Percentiles rank a stretch among this genome's conserved stretches.
Evolutionary conservation across 331 rosid genomes (phyloP).

Genomic region (Malus hybrid): DNA sequence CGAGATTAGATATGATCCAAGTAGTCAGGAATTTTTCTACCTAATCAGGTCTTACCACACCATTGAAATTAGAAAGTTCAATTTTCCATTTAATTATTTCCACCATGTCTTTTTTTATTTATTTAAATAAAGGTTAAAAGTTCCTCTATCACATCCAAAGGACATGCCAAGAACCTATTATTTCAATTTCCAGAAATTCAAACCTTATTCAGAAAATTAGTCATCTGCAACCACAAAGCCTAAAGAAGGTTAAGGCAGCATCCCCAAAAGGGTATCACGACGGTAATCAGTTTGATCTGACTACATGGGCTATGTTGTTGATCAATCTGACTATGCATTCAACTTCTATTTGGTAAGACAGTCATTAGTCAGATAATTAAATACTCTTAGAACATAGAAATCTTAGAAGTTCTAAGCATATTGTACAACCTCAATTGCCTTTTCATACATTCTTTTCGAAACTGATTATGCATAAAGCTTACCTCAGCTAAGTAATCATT

Average conservation of each 20-base stretch:
- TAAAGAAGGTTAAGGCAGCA: background rate
- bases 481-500: slow-evolving; percentile 96
- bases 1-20: background rate
- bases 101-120: background rate
- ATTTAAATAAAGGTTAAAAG: no score
- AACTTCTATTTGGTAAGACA: background rate
- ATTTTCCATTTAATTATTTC: background rate
- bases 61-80: background rate
- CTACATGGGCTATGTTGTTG: background rate
- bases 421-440: background rate
- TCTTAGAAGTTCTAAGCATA: background rate
- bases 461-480: background rate
- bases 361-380: background rate
- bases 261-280: background rate
- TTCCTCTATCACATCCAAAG: background rate
- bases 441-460: background rate
- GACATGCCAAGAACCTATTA: background rate
- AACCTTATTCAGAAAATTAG: background rate
- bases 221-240: background rate
- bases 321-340: background rate
- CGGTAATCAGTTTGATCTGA: background rate
- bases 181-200: background rate
- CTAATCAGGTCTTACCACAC: background rate
- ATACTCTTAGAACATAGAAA: background rate
- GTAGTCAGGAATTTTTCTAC: background rate